phyloP scores from a whole-genome alignment of 306 rosid species.

The Prunus davidiana region DNA sequence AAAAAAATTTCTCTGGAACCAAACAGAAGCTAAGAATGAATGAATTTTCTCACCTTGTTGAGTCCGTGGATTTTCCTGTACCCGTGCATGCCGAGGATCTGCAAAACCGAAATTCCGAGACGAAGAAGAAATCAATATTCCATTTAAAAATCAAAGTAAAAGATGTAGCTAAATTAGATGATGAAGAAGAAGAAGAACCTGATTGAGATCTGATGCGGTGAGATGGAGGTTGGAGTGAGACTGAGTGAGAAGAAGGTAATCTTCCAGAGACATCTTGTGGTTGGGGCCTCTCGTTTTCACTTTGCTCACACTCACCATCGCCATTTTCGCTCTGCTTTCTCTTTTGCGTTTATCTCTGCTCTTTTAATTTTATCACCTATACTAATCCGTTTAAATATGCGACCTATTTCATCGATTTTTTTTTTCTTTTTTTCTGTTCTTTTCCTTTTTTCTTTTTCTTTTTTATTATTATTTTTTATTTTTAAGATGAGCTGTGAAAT shows the following conservation, averaged over 20 bases:
- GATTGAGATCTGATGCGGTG: conserved; percentile 44
- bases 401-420: not conserved
- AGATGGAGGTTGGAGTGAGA: conserved; percentile 37
- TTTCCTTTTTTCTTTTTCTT: too few species aligned
- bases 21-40: conserved; percentile 12
- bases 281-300: too few species aligned
- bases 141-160: not conserved
- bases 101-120: not conserved
- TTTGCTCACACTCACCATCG: not conserved
- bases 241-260: conserved; percentile 45
- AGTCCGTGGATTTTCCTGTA: conserved; percentile 50
- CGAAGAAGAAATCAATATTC: not conserved
- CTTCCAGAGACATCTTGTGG: conserved; percentile 39
- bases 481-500: not conserved
- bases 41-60: conserved; percentile 51
- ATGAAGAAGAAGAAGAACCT: conserved; percentile 41
- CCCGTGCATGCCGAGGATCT: conserved; percentile 71
- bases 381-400: not conserved
- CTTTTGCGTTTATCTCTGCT: not conserved
- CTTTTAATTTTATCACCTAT: not conserved
- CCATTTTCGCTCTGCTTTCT: not conserved
- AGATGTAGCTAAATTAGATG: not conserved
- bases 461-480: too few species aligned
- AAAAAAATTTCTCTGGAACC: not conserved
- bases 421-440: not conserved